phyloP scores from a whole-genome alignment of 2,329 filamentous ascomycete species.

The Diplocarpon mali region DNA sequence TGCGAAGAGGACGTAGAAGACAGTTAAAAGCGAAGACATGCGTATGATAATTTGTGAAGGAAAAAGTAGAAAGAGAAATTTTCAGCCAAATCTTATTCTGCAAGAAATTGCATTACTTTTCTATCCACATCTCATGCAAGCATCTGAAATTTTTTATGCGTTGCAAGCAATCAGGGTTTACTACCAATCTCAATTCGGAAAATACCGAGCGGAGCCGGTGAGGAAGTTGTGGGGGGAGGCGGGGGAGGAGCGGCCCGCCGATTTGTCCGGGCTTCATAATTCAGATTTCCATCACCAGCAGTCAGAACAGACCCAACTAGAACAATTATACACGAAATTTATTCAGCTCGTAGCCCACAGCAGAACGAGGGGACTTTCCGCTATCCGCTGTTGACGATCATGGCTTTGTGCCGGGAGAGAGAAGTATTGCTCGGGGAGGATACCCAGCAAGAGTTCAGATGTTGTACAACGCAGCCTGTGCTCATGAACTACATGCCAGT shows the following conservation, averaged over 20 bases:
- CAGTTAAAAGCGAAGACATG: constrained; percentile 8
- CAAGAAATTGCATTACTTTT: neutral
- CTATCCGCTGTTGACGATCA: too few species aligned
- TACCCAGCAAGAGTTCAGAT: too few species aligned
- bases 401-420: too few species aligned
- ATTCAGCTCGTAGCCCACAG: too few species aligned
- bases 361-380: too few species aligned
- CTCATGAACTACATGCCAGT: constrained; percentile 9
- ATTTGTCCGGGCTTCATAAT: constrained; percentile 4
- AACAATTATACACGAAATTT: constrained; percentile 4
- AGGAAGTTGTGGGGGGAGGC: constrained; percentile 6
- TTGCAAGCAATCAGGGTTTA: constrained; percentile 5
- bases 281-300: neutral
- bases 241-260: constrained; percentile 8
- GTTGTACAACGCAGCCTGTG: constrained; percentile 7
- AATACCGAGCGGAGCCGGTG: too few species aligned
- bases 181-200: too few species aligned
- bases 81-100: constrained; percentile 1
- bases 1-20: constrained; percentile 7
- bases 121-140: constrained; percentile 2
- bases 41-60: constrained; percentile 4
- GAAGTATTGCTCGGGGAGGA: too few species aligned
- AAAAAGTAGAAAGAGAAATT: neutral
- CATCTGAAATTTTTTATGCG: constrained; percentile 1
- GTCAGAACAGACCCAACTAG: constrained; percentile 1